Evolutionary conservation across 768 basidiomycete species (phyloP).

Genomic region (Tulasnella sp.): DNA sequence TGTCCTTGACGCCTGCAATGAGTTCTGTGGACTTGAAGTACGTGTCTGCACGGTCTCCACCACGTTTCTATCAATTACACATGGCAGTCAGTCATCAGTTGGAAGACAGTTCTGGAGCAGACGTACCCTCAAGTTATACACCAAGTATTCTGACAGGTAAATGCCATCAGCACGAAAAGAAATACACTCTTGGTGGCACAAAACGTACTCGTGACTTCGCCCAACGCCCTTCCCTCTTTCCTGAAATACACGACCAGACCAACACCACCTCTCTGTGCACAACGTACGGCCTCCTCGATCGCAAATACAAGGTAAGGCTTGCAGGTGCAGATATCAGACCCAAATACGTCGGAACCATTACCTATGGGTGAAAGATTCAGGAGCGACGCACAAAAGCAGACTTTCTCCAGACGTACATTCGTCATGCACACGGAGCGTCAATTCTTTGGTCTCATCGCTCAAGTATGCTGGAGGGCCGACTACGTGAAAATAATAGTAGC

Average conservation of each 20-base stretch:
- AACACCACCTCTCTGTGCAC: conserved; percentile 75
- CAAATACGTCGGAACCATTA: conserved; percentile 94
- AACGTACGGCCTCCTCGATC: conserved; percentile 84
- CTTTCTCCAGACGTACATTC: conserved; percentile 56
- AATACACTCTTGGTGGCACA: too few species aligned
- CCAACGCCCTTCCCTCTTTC: conserved; percentile 86
- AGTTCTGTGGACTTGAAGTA: conserved; percentile 93
- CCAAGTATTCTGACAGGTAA: conserved; percentile 52
- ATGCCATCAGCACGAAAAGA: conserved; percentile 1
- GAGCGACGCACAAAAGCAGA: background rate
- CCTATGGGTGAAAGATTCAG: conserved; percentile 32
- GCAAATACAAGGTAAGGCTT: conserved; percentile 89
- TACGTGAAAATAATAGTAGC: conserved; percentile 24
- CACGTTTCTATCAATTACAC: conserved; percentile 66
- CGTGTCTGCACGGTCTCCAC: conserved; percentile 82
- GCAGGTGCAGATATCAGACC: conserved; percentile 55
- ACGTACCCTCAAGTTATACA: conserved; percentile 72
- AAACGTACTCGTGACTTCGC: conserved; percentile 75
- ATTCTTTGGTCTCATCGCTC: conserved; percentile 62
- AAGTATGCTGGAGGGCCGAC: conserved; percentile 78
- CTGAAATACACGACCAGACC: conserved; percentile 92
- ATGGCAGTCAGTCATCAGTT: too few species aligned
- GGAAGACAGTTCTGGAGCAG: too few species aligned
- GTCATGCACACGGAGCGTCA: conserved; percentile 86
- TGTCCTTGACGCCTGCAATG: conserved; percentile 90